Conservation (phyloP, 1,139 yeast genomes). For the Hemisphaericaspora lyxosophila region DNA sequence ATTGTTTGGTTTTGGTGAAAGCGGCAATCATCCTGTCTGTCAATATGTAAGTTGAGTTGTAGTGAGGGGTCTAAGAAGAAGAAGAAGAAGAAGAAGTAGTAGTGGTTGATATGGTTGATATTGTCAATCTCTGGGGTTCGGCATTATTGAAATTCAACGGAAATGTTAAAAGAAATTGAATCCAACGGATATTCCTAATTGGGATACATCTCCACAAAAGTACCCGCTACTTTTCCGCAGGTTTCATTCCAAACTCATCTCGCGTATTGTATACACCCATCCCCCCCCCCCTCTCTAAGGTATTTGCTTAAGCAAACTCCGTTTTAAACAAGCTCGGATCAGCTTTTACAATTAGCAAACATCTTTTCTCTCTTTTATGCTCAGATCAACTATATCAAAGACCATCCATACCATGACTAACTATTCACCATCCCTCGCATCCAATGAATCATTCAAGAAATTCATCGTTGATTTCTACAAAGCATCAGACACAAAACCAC, state of each 20-base stretch:
- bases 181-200: background rate
- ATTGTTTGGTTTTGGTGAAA: slow-evolving; percentile 8
- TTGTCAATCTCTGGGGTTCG: no score
- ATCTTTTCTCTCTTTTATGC: background rate
- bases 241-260: no score
- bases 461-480: slow-evolving; percentile 20
- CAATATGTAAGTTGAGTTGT: background rate
- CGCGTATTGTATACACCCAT: no score
- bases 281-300: no score
- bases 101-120: no score
- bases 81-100: background rate
- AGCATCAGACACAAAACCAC: slow-evolving; percentile 22
- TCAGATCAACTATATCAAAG: background rate
- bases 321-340: no score
- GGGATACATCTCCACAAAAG: background rate
- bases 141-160: no score
- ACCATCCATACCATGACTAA: slow-evolving; percentile 7
- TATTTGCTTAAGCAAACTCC: no score
- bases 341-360: no score
- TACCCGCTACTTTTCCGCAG: no score
- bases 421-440: slow-evolving; percentile 9
- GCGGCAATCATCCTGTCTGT: slow-evolving; percentile 11
- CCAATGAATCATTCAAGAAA: slow-evolving; percentile 11
- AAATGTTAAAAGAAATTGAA: no score
- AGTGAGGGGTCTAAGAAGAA: background rate